Percentiles rank a stretch among this genome's conserved stretches.
phyloP scores from a whole-genome alignment of 352 stramenopile species.

The Phytophthora meadii region DNA sequence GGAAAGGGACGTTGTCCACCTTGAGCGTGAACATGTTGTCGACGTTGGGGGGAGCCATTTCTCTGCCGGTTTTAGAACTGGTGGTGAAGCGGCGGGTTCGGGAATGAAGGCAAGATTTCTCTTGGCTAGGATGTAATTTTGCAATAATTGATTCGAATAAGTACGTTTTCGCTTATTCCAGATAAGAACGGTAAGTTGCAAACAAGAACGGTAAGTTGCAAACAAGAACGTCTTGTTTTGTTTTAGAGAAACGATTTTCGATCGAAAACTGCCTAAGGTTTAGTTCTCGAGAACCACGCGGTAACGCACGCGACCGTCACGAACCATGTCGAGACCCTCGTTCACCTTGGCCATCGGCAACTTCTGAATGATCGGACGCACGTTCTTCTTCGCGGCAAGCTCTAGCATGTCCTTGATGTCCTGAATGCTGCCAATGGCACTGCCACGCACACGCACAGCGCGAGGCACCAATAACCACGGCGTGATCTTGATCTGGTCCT shows the following conservation, averaged over 20 bases:
- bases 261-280: too few relatives aligned
- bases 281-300: conserved; percentile 43
- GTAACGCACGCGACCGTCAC: conserved; percentile 19
- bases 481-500: conserved; percentile 61
- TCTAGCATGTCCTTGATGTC: conserved; percentile 77
- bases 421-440: conserved; percentile 14
- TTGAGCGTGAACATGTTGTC: conserved; percentile 89
- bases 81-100: conserved; percentile 19
- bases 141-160: neutral
- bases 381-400: conserved; percentile 66
- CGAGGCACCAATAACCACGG: conserved; percentile 19
- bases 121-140: neutral
- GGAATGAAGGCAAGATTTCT: conserved; percentile 16
- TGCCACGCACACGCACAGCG: neutral
- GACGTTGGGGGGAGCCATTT: conserved; percentile 79
- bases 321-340: conserved; percentile 20
- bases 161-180: neutral
- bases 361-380: conserved; percentile 41
- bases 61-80: conserved; percentile 1
- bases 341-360: conserved; percentile 26
- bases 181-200: too few relatives aligned
- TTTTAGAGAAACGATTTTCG: too few relatives aligned
- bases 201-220: too few relatives aligned
- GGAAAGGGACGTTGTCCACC: conserved; percentile 89
- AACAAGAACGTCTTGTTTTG: too few relatives aligned